Percentiles rank a stretch among this genome's conserved stretches.
These are phyloP conservation scores for Microglena sp. DNA, from an alignment of 139 green algal genomes.

Conservation along the genomic window DNA sequence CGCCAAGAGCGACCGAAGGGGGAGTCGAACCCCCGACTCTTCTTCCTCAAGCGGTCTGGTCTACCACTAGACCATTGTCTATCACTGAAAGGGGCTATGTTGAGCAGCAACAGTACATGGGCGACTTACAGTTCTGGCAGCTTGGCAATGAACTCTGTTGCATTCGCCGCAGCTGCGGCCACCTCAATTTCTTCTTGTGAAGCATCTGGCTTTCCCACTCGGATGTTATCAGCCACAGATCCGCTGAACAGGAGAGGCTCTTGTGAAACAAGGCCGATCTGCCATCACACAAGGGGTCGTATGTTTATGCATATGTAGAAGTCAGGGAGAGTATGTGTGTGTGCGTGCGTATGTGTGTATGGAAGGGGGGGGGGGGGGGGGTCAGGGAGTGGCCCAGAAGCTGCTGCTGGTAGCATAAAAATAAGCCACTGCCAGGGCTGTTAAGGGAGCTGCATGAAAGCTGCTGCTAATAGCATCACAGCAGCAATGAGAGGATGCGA, in stretches of 20 bases:
- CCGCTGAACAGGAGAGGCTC: constrained; percentile 79
- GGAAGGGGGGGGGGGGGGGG: not conserved
- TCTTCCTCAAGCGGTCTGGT: too few relatives aligned
- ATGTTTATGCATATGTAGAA: not conserved
- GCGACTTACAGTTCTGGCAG: too few relatives aligned
- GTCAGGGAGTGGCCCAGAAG: not conserved
- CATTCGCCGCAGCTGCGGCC: constrained; percentile 62
- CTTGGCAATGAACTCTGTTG: constrained; percentile 62
- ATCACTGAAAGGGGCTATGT: too few relatives aligned
- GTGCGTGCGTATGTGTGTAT: not conserved
- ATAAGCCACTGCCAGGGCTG: too few relatives aligned
- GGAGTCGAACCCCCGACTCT: too few relatives aligned
- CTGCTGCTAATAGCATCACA: too few relatives aligned
- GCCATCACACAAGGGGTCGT: not conserved
- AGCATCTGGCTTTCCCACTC: constrained; percentile 12
- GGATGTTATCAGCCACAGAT: constrained; percentile 73
- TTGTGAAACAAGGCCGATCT: constrained; percentile 66
- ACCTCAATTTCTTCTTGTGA: constrained; percentile 46
- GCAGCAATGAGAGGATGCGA: too few relatives aligned
- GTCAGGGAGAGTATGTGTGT: not conserved
- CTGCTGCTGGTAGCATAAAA: too few relatives aligned
- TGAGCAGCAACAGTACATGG: too few relatives aligned
- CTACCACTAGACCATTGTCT: too few relatives aligned
- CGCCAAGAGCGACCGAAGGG: too few relatives aligned
- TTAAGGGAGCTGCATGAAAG: too few relatives aligned